phyloP scores from a whole-genome alignment of 2,329 filamentous ascomycete genomes.

The Fusarium pseudoanthophilum region DNA sequence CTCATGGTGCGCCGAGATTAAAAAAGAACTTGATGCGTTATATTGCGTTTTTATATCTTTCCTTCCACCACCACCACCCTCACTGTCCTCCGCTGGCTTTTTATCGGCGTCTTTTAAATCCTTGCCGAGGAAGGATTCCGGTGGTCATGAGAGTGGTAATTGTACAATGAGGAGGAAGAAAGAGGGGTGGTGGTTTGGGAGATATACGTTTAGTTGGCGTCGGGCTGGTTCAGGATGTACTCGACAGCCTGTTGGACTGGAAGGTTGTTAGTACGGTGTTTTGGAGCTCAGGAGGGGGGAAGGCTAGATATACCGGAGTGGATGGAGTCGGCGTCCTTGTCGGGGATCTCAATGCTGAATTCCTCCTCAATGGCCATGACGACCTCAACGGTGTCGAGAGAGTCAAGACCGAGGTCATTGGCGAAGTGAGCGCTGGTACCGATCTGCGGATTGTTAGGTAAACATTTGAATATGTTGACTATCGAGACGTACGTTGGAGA shows the following conservation, averaged over 20 bases:
- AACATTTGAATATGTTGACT: background rate
- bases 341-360: constrained; percentile 94
- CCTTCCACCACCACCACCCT: background rate
- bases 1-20: constrained; percentile 39
- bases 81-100: constrained; percentile 8
- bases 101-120: constrained; percentile 32
- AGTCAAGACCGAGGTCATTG: constrained; percentile 97
- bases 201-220: constrained; percentile 72
- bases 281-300: background rate
- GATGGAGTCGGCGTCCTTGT: constrained; percentile 95
- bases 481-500: constrained; percentile 64
- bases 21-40: constrained; percentile 25
- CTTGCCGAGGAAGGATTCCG: constrained; percentile 32
- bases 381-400: constrained; percentile 97
- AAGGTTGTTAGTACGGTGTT: background rate
- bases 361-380: constrained; percentile 99
- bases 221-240: constrained; percentile 93
- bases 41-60: constrained; percentile 25
- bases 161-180: constrained; percentile 41
- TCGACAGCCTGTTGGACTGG: constrained; percentile 92
- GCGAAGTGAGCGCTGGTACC: constrained; percentile 87
- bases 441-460: constrained; percentile 67
- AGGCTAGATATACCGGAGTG: constrained; percentile 78
- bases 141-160: constrained; percentile 37
- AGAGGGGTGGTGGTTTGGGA: constrained; percentile 16